Evolutionary conservation across 768 basidiomycete species (phyloP), one percentile per base, ranked within the genome.

Genomic region (Gloeophyllum trabeum): DNA sequence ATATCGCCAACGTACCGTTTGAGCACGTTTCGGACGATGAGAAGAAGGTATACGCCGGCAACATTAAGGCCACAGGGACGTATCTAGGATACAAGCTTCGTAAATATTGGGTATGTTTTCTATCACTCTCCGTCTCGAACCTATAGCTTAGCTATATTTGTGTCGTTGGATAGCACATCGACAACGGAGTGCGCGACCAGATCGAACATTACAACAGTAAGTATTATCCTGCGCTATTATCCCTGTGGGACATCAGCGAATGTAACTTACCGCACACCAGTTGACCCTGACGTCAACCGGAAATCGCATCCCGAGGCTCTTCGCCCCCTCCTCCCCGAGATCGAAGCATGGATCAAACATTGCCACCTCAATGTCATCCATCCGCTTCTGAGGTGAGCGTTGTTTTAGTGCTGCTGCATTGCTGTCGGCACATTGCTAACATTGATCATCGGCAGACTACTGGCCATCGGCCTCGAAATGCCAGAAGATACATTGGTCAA

Each of bases 391-490:
- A 57, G 59, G 67, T 61, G 22, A 43, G 42, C 18, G n/a, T n/a
- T n/a, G n/a, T n/a, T n/a, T n/a, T n/a, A n/a, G n/a, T n/a, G n/a
- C n/a, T n/a, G n/a, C n/a, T n/a, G n/a, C n/a, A n/a, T n/a, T n/a
- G n/a, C n/a, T n/a, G n/a, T 43, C n/a, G n/a, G n/a, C n/a, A n/a
- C n/a, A n/a, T n/a, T n/a, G n/a, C n/a, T n/a, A n/a, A n/a, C n/a
- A n/a, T n/a, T n/a, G 23, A 35, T 46, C 35, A 24, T 16, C 2
- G 3, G 7, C 22, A 67, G 65, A 24, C 51, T 72, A 2, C 49
- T 71, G 20, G 68, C 71, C 0, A 49, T 67, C 1, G 69, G 69
- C 1, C 47, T 73, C 22, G 69, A 70, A 42, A 49, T 73, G 5
- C 67, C 66, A 1, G 70, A 73, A 44, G 65, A 72, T 3, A 56